Evolutionary conservation across 2,329 filamentous ascomycete species (phyloP).

Genomic region (Clarireedia hainanense): DNA sequence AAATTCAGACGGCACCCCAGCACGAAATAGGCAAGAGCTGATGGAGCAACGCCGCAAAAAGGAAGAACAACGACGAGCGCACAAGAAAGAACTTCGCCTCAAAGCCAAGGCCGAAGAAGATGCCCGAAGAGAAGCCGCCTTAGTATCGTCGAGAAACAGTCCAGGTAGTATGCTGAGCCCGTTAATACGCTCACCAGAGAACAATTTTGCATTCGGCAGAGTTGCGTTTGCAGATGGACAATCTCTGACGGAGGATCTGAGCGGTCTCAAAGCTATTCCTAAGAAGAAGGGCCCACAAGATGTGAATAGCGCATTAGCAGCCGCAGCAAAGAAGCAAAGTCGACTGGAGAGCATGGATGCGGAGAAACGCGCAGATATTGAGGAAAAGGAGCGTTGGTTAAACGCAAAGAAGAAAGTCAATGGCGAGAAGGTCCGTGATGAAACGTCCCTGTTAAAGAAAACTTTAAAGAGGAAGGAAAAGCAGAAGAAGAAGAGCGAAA

Average conservation of each 20-base stretch:
- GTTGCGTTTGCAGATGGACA: constrained; percentile 87
- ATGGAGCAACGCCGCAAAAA: constrained; percentile 85
- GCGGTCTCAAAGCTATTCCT: constrained; percentile 53
- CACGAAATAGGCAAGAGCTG: constrained; percentile 81
- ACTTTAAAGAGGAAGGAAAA: constrained; percentile 88
- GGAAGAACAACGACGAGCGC: constrained; percentile 75
- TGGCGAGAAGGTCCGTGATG: constrained; percentile 82
- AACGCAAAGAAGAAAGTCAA: constrained; percentile 83
- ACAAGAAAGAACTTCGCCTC: constrained; percentile 78
- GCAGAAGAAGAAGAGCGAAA: constrained; percentile 82
- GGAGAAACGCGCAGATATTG: constrained; percentile 74
- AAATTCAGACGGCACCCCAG: constrained; percentile 70
- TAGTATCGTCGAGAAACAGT: constrained; percentile 52
- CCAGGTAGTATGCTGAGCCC: constrained; percentile 50
- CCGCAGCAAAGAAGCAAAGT: constrained; percentile 78
- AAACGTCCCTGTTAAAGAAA: constrained; percentile 84
- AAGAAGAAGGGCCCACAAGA: constrained; percentile 81
- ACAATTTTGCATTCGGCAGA: constrained; percentile 81
- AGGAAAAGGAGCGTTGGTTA: constrained; percentile 91
- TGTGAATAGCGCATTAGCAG: constrained; percentile 75
- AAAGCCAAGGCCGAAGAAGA: constrained; percentile 77
- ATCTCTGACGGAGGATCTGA: constrained; percentile 64
- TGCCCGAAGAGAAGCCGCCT: constrained; percentile 52
- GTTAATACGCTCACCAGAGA: constrained; percentile 44
- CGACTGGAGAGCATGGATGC: constrained; percentile 69